A percentile compares a stretch with the other conserved stretches of the same genome.
Conservation (phyloP, 1,139 yeast species). For the Ogataea hybrid region DNA sequence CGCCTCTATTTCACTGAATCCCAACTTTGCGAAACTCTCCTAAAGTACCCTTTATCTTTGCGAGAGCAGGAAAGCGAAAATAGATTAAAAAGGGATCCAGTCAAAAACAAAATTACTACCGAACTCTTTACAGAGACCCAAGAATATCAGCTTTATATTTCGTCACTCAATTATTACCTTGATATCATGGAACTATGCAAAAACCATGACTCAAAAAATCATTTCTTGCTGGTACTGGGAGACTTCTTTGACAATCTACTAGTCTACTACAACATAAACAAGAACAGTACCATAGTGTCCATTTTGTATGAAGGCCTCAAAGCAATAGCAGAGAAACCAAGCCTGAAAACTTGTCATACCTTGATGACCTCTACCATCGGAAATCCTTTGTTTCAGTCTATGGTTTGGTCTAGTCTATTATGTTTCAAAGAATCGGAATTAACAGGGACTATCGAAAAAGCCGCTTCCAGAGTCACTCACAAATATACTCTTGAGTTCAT, state of each 20-base stretch:
- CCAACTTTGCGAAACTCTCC: constrained; percentile 11
- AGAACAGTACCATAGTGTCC: constrained; percentile 10
- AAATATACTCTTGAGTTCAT: constrained; percentile 14
- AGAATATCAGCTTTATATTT: constrained; percentile 11
- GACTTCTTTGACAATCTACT: constrained; percentile 14
- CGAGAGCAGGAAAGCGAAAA: constrained; percentile 8
- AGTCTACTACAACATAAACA: constrained; percentile 8
- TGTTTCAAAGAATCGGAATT: constrained; percentile 20
- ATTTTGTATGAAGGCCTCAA: constrained; percentile 19
- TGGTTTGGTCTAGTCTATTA: constrained; percentile 20
- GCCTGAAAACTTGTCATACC: neutral
- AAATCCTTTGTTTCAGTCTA: constrained; percentile 6
- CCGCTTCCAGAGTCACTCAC: constrained; percentile 18
- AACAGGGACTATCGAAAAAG: constrained; percentile 14
- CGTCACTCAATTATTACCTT: constrained; percentile 11
- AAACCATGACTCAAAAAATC: constrained; percentile 10
- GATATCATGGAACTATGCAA: constrained; percentile 8
- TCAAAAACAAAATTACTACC: constrained; percentile 14
- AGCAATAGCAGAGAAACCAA: constrained; percentile 5
- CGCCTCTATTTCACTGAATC: constrained; percentile 14
- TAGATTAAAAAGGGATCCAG: constrained; percentile 13
- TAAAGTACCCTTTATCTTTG: constrained; percentile 12
- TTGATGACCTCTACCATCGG: constrained; percentile 9
- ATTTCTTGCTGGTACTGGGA: constrained; percentile 9
- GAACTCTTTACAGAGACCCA: constrained; percentile 16